These are phyloP conservation scores for Melanogaster broomeanus DNA, from an alignment of 768 basidiomycete genomes.

Conservation along the genomic window DNA sequence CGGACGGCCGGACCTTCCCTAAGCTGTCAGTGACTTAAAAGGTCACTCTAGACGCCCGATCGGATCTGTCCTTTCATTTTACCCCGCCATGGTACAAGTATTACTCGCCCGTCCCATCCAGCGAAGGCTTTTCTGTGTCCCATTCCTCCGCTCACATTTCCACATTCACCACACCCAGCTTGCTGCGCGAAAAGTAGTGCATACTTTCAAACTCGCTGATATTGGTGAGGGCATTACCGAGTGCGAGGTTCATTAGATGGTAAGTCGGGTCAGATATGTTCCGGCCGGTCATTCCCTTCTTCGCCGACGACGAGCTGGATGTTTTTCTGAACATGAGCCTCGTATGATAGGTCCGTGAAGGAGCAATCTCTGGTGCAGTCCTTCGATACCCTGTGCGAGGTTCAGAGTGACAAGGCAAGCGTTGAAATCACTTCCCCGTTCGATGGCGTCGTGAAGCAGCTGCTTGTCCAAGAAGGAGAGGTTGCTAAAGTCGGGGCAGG, in stretches of 20 bases:
- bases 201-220: conserved; percentile 78
- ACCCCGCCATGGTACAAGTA: conserved; percentile 3
- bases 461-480: conserved; percentile 79
- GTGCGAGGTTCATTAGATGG: conserved; percentile 88
- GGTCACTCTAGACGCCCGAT: background rate
- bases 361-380: conserved; percentile 50
- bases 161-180: conserved; percentile 35
- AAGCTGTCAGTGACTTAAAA: background rate
- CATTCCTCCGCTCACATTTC: conserved; percentile 35
- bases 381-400: conserved; percentile 80
- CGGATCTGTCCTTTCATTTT: background rate
- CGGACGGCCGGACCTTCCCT: background rate
- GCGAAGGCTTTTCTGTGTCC: conserved; percentile 24
- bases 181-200: conserved; percentile 38
- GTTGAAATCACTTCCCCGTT: conserved; percentile 90
- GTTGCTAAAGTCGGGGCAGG: conserved; percentile 81
- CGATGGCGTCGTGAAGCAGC: conserved; percentile 70
- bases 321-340: background rate
- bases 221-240: conserved; percentile 93
- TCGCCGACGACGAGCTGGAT: too few relatives aligned
- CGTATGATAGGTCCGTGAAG: conserved; percentile 58
- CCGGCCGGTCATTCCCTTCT: conserved; percentile 26
- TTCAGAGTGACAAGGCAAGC: conserved; percentile 88
- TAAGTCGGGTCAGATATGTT: conserved; percentile 35
- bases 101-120: conserved; percentile 17